Percentiles rank a stretch among this genome's conserved stretches.
Conservation (phyloP, 73 alveolate species). For the Paramecium primaurelia region DNA sequence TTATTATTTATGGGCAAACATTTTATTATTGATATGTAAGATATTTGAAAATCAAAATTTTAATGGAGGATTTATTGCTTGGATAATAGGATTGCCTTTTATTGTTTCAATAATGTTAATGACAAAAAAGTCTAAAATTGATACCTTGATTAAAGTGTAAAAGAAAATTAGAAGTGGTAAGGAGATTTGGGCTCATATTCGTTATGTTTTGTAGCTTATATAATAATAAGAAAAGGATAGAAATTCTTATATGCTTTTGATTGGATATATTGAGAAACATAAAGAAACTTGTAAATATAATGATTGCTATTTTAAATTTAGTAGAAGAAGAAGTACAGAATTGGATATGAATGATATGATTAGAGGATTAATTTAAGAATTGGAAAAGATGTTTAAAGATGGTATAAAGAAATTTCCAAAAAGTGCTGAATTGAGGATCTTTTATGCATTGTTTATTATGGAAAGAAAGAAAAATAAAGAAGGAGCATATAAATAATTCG, state of each 20-base stretch:
- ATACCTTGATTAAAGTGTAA: slow-evolving; percentile 69
- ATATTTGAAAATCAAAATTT: slow-evolving; percentile 73
- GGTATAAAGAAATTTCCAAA: slow-evolving; percentile 86
- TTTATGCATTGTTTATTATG: slow-evolving; percentile 85
- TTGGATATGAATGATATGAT: slow-evolving; percentile 34
- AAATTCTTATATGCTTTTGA: slow-evolving; percentile 78
- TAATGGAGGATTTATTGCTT: slow-evolving; percentile 81
- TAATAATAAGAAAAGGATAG: slow-evolving; percentile 74
- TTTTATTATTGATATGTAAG: slow-evolving; percentile 69
- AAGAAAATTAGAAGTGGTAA: slow-evolving; percentile 86
- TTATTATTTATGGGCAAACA: slow-evolving; percentile 63
- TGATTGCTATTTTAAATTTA: slow-evolving; percentile 74
- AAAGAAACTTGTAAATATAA: slow-evolving; percentile 83
- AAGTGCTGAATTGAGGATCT: slow-evolving; percentile 78
- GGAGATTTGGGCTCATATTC: slow-evolving; percentile 73
- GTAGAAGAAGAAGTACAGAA: slow-evolving; percentile 51
- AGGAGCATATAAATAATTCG: slow-evolving; percentile 78
- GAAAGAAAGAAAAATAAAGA: slow-evolving; percentile 83
- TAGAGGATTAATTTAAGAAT: slow-evolving; percentile 68
- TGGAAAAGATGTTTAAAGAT: slow-evolving; percentile 74
- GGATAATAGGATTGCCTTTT: slow-evolving; percentile 82
- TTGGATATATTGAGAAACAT: slow-evolving; percentile 89
- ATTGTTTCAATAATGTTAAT: slow-evolving; percentile 68
- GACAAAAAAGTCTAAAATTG: slow-evolving; percentile 75
- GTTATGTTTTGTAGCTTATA: slow-evolving; percentile 77